Conservation (phyloP, 495 filamentous ascomycete genomes). For the Arthonia radiata region DNA sequence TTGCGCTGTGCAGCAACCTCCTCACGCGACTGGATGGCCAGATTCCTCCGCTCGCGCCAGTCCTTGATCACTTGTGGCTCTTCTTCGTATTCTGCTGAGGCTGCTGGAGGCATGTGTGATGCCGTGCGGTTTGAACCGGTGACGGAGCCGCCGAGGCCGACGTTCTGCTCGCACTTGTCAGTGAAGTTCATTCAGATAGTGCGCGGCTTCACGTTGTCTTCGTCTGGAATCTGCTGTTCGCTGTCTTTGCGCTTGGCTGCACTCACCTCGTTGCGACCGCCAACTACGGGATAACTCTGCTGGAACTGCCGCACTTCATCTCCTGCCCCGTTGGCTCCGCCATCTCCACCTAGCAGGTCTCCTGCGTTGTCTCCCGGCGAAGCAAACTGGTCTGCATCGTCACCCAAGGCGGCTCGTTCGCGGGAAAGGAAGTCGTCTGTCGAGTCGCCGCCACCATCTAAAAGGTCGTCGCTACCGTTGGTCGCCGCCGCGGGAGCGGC, state of each 20-base stretch:
- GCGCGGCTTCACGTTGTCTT: not conserved
- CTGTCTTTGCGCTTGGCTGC: not conserved
- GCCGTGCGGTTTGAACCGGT: conserved; percentile 50
- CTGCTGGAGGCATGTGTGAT: conserved; percentile 37
- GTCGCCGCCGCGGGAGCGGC: conserved; percentile 22
- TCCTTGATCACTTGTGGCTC: conserved; percentile 71
- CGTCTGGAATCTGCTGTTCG: not conserved
- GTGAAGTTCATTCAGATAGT: conserved; percentile 8
- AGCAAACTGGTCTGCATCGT: conserved; percentile 78
- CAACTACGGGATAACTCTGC: conserved; percentile 66
- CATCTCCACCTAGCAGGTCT: conserved; percentile 46
- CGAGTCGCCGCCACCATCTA: conserved; percentile 18
- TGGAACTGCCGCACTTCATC: conserved; percentile 54
- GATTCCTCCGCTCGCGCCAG: conserved; percentile 79
- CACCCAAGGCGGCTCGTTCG: conserved; percentile 69
- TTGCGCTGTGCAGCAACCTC: conserved; percentile 56
- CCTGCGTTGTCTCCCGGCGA: conserved; percentile 47
- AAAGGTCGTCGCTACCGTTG: conserved; percentile 15
- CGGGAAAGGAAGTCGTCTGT: conserved; percentile 66
- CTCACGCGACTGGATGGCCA: conserved; percentile 47
- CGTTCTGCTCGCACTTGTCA: conserved; percentile 25
- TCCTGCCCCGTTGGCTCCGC: conserved; percentile 11
- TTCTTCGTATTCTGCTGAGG: conserved; percentile 33
- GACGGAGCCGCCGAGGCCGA: conserved; percentile 71
- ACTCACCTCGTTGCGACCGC: conserved; percentile 55